Evolutionary conservation across 371 early-diverging fungal genomes (phyloP), one percentile per base, ranked within the genome.

Genomic region (Haplosporangium sp.): DNA sequence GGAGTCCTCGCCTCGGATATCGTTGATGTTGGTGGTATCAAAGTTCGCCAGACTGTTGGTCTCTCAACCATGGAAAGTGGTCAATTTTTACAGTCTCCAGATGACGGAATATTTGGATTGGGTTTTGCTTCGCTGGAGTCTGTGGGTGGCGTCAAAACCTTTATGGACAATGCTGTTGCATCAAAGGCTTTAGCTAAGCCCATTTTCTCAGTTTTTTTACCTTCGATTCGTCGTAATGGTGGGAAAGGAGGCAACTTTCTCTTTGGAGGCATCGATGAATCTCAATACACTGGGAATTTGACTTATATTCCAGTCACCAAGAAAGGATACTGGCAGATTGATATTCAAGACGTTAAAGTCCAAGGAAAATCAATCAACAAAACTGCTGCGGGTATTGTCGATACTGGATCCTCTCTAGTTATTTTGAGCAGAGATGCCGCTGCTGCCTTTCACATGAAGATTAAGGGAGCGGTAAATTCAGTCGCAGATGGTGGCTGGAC

Each of bases 271-370:
- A 76, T 85, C 10, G 90, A 92, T 69, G n/a, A 64, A n/a, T 61
- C 84, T 38, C 88, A 86, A 67, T 91, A 85, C 63, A 83, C 77
- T 0, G 91, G 92, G 44, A 67, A 84, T 11, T n/a, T 91, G 35
- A 83, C 77, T 19, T 91, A 89, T 27, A 64, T 74, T 58, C 92
- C 93, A 15, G 92, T 98, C 19, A 85, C 88, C 37, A 89, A 95
- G 71, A 92, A 93, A 82, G 77, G 72, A 2, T 83, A 75, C 69
- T 83, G 83, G 79, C 76, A 75, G 19, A 42, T 83, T 39, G 13
- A 57, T 9, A 67, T 78, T 56, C 45, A 71, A 1, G 70, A 59
- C 17, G 19, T 75, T 15, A 53, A 56, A 1, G 15, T 62, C 47
- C 53, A 62, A 5, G 70, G 63, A 11, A 44, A 39, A n/a, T 42